Evolutionary conservation across 768 basidiomycete genomes (phyloP).

Genomic region (Baorangia bicolor): DNA sequence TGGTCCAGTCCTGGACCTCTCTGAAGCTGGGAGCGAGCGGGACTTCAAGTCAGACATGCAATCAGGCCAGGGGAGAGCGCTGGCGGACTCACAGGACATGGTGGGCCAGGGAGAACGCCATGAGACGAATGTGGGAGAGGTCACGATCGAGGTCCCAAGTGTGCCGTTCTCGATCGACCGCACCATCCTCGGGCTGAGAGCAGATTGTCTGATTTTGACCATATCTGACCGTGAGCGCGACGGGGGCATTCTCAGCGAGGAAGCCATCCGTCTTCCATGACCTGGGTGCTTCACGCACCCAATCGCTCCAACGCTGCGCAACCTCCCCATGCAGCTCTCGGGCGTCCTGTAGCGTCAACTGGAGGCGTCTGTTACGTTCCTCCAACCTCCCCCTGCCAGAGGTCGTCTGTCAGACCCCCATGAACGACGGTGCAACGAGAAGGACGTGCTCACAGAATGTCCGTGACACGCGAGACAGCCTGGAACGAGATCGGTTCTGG

Average conservation of each 20-base stretch:
- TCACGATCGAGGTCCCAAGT: background rate
- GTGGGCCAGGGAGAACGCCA: slow-evolving; percentile 1
- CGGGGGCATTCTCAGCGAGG: background rate
- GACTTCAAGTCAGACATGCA: too few relatives aligned
- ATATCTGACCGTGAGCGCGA: background rate
- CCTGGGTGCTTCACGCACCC: background rate
- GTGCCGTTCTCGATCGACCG: background rate
- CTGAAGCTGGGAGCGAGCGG: background rate
- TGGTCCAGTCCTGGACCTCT: background rate
- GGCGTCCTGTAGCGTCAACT: background rate
- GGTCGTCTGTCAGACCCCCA: too few relatives aligned
- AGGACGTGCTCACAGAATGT: background rate
- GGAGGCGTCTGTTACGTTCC: background rate
- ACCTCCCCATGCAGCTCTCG: too few relatives aligned
- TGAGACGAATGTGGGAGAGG: background rate
- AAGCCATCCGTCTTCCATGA: background rate
- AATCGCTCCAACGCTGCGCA: background rate
- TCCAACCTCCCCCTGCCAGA: background rate
- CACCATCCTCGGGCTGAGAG: background rate
- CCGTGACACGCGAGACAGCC: background rate
- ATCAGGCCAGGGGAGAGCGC: background rate
- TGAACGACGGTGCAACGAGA: background rate
- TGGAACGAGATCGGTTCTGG: background rate
- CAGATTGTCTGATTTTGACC: slow-evolving; percentile 1
- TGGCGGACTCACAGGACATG: background rate